Percentiles rank a stretch among this genome's conserved stretches.
Conservation (phyloP, 495 filamentous ascomycete genomes). For the Opeltia flavorubescens region DNA sequence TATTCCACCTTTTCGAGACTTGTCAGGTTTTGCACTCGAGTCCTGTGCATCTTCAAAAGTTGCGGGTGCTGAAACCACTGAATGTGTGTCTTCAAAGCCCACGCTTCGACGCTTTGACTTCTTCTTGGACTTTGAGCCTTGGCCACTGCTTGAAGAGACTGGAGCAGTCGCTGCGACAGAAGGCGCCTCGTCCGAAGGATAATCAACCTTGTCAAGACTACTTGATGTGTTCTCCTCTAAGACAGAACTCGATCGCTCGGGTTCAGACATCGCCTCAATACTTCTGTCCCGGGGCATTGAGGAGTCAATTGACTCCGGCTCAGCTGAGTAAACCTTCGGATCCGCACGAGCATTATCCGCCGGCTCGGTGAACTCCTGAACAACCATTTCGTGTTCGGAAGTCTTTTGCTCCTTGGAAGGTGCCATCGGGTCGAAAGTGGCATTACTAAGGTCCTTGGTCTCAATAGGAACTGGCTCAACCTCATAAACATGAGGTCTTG, state of each 20-base stretch:
- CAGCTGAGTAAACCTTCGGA: neutral
- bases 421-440: neutral
- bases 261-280: neutral
- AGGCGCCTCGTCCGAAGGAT: constrained; percentile 13
- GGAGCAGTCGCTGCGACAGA: constrained; percentile 15
- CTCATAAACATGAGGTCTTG: neutral
- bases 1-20: constrained; percentile 23
- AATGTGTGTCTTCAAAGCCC: constrained; percentile 22
- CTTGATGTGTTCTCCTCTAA: constrained; percentile 5
- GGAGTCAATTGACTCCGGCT: neutral
- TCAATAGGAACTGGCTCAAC: neutral
- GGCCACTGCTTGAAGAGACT: constrained; percentile 11
- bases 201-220: constrained; percentile 20
- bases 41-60: constrained; percentile 20
- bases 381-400: neutral
- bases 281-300: neutral
- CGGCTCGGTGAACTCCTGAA: neutral
- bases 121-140: constrained; percentile 16
- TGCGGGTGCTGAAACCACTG: constrained; percentile 24
- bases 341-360: neutral
- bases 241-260: neutral
- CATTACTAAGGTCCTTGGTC: neutral
- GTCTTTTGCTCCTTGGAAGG: neutral
- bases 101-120: constrained; percentile 17
- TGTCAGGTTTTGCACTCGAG: constrained; percentile 19